These are phyloP conservation scores for Suhomyces vadensis DNA, from an alignment of 805 yeast species.

Conservation along the genomic window DNA sequence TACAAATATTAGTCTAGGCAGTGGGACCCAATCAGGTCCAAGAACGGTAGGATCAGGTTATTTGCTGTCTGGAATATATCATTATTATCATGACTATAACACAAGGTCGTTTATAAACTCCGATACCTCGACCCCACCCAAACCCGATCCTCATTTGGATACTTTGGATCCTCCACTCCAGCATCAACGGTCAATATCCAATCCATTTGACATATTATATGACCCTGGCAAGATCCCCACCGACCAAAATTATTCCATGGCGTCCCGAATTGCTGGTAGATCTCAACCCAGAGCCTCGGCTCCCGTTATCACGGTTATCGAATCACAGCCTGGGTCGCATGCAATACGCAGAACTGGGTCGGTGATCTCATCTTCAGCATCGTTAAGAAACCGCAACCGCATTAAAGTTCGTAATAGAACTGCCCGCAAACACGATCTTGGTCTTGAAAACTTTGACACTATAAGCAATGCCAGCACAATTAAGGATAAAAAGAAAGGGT, in stretches of 20 bases:
- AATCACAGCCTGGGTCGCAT: too few relatives aligned
- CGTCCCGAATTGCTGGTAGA: too few relatives aligned
- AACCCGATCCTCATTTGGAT: not conserved
- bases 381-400: constrained; percentile 31
- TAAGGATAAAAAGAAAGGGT: not conserved
- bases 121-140: not conserved
- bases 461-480: not conserved
- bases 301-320: constrained; percentile 30
- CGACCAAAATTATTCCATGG: too few relatives aligned
- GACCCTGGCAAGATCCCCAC: constrained; percentile 7
- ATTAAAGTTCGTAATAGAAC: constrained; percentile 32
- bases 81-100: constrained; percentile 7
- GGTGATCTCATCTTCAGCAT: constrained; percentile 30
- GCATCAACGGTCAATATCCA: constrained; percentile 19
- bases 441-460: constrained; percentile 5
- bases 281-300: constrained; percentile 7
- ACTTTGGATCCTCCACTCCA: constrained; percentile 1
- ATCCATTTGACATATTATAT: constrained; percentile 32
- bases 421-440: not conserved
- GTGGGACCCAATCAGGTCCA: not conserved
- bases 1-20: not conserved
- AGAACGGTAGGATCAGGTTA: not conserved
- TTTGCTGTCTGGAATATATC: constrained; percentile 9
- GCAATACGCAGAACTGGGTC: constrained; percentile 27
- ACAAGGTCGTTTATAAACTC: constrained; percentile 4